Conservation (phyloP, 2,329 filamentous ascomycete genomes). For the Trichothecium roseum region DNA sequence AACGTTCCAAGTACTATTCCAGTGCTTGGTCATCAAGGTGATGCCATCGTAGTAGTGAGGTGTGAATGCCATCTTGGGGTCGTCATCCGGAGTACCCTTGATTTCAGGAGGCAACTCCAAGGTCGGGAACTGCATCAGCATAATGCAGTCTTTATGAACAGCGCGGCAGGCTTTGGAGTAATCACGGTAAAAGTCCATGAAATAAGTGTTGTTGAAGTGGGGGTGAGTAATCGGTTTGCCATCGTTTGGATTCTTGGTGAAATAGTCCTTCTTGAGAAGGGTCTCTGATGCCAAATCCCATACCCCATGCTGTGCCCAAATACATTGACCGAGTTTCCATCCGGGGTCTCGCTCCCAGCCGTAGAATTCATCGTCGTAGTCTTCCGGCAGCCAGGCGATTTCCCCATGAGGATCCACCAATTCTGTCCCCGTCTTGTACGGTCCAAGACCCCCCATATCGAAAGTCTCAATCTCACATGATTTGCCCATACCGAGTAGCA, state of each 20-base stretch:
- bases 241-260: conserved; percentile 65
- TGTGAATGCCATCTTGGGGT: conserved; percentile 81
- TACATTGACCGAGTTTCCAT: conserved; percentile 88
- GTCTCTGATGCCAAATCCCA: conserved; percentile 78
- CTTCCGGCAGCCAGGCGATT: conserved; percentile 71
- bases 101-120: conserved; percentile 83
- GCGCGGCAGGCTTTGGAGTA: conserved; percentile 66
- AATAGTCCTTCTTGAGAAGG: conserved; percentile 78
- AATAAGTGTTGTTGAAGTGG: conserved; percentile 83
- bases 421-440: conserved; percentile 75
- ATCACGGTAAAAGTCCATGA: conserved; percentile 72
- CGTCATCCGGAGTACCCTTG: conserved; percentile 81
- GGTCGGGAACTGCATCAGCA: conserved; percentile 86
- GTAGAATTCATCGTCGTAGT: conserved; percentile 78
- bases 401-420: conserved; percentile 84
- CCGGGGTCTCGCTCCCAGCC: conserved; percentile 79
- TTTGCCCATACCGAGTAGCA: conserved; percentile 82
- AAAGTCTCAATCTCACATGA: conserved; percentile 85
- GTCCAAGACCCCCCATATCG: conserved; percentile 89
- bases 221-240: conserved; percentile 69
- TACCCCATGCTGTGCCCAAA: conserved; percentile 95
- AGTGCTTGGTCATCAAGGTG: conserved; percentile 95
- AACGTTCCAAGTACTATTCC: conserved; percentile 96
- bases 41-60: conserved; percentile 97
- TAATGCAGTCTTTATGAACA: conserved; percentile 69